Conservation (phyloP, 192 early-diverging fungal genomes). For the Lobosporangium transversale region DNA sequence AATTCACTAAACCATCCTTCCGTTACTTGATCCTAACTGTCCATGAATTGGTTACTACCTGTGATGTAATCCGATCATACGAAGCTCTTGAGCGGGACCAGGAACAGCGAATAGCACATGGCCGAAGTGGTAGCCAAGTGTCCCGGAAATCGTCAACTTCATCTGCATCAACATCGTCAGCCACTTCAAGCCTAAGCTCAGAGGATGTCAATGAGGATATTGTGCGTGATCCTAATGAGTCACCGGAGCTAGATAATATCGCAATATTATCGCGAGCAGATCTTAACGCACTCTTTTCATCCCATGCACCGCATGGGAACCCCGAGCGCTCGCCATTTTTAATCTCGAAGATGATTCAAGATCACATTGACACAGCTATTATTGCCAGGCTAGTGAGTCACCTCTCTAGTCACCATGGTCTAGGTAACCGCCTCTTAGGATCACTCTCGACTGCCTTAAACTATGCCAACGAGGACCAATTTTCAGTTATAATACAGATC, state of each 20-base stretch:
- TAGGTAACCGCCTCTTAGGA: constrained; percentile 24
- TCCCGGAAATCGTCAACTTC: constrained; percentile 17
- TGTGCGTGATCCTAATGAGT: constrained; percentile 4
- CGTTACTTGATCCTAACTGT: constrained; percentile 46
- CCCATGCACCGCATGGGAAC: not conserved
- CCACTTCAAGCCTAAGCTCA: constrained; percentile 22
- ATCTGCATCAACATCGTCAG: constrained; percentile 19
- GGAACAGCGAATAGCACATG: not conserved
- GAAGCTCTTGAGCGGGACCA: constrained; percentile 8
- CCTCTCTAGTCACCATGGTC: constrained; percentile 16
- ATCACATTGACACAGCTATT: constrained; percentile 24
- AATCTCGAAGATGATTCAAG: constrained; percentile 33
- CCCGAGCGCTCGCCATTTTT: constrained; percentile 12
- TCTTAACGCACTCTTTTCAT: constrained; percentile 21
- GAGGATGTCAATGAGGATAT: constrained; percentile 19
- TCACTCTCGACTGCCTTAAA: constrained; percentile 14
- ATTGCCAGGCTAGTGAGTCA: constrained; percentile 34
- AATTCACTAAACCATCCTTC: constrained; percentile 58
- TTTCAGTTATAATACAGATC: constrained; percentile 26
- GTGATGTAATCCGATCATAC: constrained; percentile 33
- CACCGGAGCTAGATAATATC: constrained; percentile 1
- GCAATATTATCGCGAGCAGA: constrained; percentile 22
- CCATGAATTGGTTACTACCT: constrained; percentile 35
- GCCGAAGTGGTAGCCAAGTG: not conserved
- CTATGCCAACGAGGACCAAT: constrained; percentile 43